Conservation (phyloP, 2,329 filamentous ascomycete species). For the Zymoseptoria crescenta region DNA sequence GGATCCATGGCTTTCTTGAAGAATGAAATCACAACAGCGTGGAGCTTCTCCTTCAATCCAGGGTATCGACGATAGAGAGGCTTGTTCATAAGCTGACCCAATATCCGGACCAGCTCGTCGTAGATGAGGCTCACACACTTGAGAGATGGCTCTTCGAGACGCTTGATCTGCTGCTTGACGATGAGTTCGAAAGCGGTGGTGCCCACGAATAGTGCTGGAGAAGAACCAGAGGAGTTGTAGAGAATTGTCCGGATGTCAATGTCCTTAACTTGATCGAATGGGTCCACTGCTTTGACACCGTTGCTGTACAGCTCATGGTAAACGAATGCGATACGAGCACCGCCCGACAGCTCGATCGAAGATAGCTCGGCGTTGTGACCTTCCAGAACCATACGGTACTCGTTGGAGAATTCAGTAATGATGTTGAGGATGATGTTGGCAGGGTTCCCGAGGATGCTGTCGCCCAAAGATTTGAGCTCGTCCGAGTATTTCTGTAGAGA, state of each 20-base stretch:
- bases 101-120: constrained; percentile 91
- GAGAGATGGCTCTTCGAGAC: constrained; percentile 88
- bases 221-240: constrained; percentile 98
- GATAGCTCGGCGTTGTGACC: constrained; percentile 96
- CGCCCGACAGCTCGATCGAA: constrained; percentile 86
- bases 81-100: constrained; percentile 82
- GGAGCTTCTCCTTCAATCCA: constrained; percentile 92
- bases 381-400: constrained; percentile 92
- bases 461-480: constrained; percentile 76
- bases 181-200: constrained; percentile 98
- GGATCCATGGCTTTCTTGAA: constrained; percentile 99
- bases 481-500: constrained; percentile 84
- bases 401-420: constrained; percentile 97
- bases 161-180: constrained; percentile 96
- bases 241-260: constrained; percentile 93
- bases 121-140: constrained; percentile 98
- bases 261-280: constrained; percentile 96
- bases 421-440: constrained; percentile 96
- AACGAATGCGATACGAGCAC: constrained; percentile 96
- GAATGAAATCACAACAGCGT: constrained; percentile 82
- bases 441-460: constrained; percentile 91
- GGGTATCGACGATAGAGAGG: constrained; percentile 87
- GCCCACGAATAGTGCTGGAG: constrained; percentile 90
- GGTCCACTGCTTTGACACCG: constrained; percentile 94
- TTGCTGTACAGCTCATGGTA: constrained; percentile 98